Evolutionary conservation across 2,329 filamentous ascomycete species (phyloP).

Genomic region (Fusarium citri): DNA sequence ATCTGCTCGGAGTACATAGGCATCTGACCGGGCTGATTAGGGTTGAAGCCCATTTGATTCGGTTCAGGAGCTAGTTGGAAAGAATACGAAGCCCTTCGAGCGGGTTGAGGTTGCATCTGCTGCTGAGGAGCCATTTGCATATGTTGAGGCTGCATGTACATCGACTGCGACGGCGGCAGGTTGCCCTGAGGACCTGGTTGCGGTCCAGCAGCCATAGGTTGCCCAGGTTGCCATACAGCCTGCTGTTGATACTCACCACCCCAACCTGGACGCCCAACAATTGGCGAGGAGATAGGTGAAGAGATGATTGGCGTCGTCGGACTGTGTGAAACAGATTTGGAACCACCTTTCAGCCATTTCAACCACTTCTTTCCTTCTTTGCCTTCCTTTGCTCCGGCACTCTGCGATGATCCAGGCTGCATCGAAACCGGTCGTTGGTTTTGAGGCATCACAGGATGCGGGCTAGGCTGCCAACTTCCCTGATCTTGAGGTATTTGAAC

Average conservation of each 20-base stretch:
- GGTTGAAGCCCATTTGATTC: not conserved
- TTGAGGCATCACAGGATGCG: conserved; percentile 29
- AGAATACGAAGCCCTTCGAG: conserved; percentile 10
- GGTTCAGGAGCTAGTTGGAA: conserved; percentile 3
- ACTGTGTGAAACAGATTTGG: conserved; percentile 36
- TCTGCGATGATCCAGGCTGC: conserved; percentile 29
- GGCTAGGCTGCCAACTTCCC: conserved; percentile 29
- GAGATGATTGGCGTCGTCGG: conserved; percentile 30
- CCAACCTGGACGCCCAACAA: conserved; percentile 25
- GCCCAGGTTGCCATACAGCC: conserved; percentile 41
- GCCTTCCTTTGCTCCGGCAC: conserved; percentile 39
- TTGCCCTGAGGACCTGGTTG: conserved; percentile 18
- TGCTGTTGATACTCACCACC: conserved; percentile 38
- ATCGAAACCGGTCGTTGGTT: conserved; percentile 31
- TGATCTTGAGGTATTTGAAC: conserved; percentile 36
- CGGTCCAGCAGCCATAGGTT: conserved; percentile 10
- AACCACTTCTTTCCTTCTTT: conserved; percentile 43
- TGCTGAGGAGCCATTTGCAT: not conserved
- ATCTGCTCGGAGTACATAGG: not conserved
- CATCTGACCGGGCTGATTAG: conserved; percentile 9
- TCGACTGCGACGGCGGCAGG: conserved; percentile 1
- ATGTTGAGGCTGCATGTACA: not conserved
- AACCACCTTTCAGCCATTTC: conserved; percentile 44
- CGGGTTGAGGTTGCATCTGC: not conserved
- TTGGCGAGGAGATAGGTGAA: conserved; percentile 22